Percentiles rank a stretch among this genome's conserved stretches.
Evolutionary conservation across 192 early-diverging fungal species (phyloP).

Genomic region (Mortierella hygrophila): DNA sequence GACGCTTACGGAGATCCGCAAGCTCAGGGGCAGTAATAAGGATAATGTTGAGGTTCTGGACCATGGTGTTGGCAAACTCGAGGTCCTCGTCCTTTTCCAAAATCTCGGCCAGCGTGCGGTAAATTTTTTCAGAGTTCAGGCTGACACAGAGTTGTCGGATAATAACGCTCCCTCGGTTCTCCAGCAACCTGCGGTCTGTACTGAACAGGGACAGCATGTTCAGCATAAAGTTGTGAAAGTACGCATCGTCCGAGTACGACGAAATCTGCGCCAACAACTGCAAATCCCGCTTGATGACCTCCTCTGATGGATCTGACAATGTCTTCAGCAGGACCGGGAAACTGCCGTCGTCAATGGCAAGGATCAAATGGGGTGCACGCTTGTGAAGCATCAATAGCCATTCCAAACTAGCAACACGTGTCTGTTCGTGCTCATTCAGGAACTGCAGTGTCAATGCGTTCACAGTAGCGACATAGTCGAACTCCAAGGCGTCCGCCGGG

Average conservation of each 20-base stretch:
- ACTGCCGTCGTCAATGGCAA: slow-evolving; percentile 89
- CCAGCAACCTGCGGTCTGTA: slow-evolving; percentile 87
- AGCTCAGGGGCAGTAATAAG: slow-evolving; percentile 96
- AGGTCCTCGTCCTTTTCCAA: slow-evolving; percentile 90
- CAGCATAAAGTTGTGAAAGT: slow-evolving; percentile 91
- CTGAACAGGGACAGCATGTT: slow-evolving; percentile 92
- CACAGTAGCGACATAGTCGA: slow-evolving; percentile 90
- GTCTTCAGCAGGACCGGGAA: slow-evolving; percentile 92
- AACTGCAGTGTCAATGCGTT: slow-evolving; percentile 82
- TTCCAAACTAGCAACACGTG: slow-evolving; percentile 90
- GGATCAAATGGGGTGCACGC: slow-evolving; percentile 89
- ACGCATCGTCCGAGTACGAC: slow-evolving; percentile 84
- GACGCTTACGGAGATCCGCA: slow-evolving; percentile 78
- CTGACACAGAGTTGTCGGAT: slow-evolving; percentile 93
- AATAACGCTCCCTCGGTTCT: slow-evolving; percentile 91
- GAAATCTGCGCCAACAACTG: slow-evolving; percentile 97
- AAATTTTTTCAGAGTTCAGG: slow-evolving; percentile 93
- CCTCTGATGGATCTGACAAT: slow-evolving; percentile 93
- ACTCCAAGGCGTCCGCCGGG: slow-evolving; percentile 49
- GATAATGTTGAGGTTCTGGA: slow-evolving; percentile 97
- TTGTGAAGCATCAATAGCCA: slow-evolving; percentile 98
- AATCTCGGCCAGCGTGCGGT: slow-evolving; percentile 87
- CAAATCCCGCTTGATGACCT: slow-evolving; percentile 93
- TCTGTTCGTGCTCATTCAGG: slow-evolving; percentile 92
- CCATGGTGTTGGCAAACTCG: slow-evolving; percentile 97